Percentiles rank a stretch among this genome's conserved stretches.
Conservation (phyloP, 768 basidiomycete species). For the Lactifluus echinatus region DNA sequence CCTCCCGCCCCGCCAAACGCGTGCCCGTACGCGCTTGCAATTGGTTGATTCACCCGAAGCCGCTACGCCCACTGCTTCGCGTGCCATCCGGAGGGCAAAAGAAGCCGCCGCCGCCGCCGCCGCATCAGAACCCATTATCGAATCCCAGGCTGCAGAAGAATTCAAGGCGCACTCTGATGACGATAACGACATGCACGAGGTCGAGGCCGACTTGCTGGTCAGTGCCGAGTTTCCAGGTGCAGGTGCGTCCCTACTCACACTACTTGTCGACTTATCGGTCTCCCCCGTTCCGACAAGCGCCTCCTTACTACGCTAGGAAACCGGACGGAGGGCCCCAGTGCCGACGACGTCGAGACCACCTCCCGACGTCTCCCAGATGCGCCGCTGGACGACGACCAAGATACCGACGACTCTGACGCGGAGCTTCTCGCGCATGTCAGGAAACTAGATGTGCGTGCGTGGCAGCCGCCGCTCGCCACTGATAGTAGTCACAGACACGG, state of each 20-base stretch:
- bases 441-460: neutral
- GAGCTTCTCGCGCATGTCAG: neutral
- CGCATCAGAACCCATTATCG: neutral
- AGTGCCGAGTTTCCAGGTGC: neutral
- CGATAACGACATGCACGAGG: conserved; percentile 9
- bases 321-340: neutral
- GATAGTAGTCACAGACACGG: neutral
- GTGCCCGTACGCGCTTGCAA: neutral
- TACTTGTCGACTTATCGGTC: too few species aligned
- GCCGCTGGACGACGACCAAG: neutral
- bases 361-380: neutral
- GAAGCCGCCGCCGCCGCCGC: neutral
- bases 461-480: too few species aligned
- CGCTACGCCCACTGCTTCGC: neutral
- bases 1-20: conserved; percentile 1
- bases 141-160: conserved; percentile 1
- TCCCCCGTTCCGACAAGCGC: neutral
- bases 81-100: neutral
- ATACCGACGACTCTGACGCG: neutral
- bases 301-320: neutral
- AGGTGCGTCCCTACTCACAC: neutral
- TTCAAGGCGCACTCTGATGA: conserved; percentile 4
- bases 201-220: conserved; percentile 2
- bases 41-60: neutral
- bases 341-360: neutral